These are phyloP conservation scores for Penicillium sp. DNA, from an alignment of 2,329 filamentous ascomycete genomes.

Conservation along the genomic window DNA sequence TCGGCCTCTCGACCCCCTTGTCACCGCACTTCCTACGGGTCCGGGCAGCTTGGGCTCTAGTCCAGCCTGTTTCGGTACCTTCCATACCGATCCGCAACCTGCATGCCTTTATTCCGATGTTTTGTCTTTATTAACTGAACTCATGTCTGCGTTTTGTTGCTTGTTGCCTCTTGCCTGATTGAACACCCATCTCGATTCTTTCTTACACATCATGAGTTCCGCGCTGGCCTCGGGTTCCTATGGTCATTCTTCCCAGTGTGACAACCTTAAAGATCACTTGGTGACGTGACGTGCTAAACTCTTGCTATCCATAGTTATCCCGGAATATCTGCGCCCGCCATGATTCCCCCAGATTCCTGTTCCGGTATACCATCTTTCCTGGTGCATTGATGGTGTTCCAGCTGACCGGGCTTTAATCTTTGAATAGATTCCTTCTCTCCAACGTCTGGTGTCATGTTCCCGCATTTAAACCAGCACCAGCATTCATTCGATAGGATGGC, in stretches of 20 bases:
- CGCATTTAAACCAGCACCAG: conserved; percentile 29
- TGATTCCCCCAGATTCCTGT: conserved; percentile 51
- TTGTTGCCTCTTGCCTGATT: conserved; percentile 8
- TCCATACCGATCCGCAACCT: conserved; percentile 26
- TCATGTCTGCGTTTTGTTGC: conserved; percentile 12
- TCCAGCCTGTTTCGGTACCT: conserved; percentile 26
- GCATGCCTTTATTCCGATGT: conserved; percentile 29
- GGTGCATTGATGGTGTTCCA: background rate
- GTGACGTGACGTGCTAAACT: conserved; percentile 27
- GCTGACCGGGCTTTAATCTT: conserved; percentile 21
- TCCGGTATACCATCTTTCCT: conserved; percentile 47
- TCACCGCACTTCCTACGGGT: conserved; percentile 28
- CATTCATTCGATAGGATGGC: conserved; percentile 37
- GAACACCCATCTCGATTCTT: conserved; percentile 13
- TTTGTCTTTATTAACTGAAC: conserved; percentile 16
- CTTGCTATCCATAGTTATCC: conserved; percentile 46
- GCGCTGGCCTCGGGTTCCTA: conserved; percentile 9
- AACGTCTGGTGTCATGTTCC: conserved; percentile 31
- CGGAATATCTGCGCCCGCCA: conserved; percentile 47
- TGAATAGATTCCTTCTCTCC: conserved; percentile 33
- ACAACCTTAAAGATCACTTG: conserved; percentile 4
- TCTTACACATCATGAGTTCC: conserved; percentile 20
- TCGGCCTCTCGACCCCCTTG: conserved; percentile 28
- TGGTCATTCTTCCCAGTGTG: conserved; percentile 6
- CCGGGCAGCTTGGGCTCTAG: conserved; percentile 31